A percentile compares a stretch with the other conserved stretches of the same genome.
These are phyloP conservation scores for Rubia occidens DNA, from an alignment of 305 asterid genomes.

Conservation along the genomic window DNA sequence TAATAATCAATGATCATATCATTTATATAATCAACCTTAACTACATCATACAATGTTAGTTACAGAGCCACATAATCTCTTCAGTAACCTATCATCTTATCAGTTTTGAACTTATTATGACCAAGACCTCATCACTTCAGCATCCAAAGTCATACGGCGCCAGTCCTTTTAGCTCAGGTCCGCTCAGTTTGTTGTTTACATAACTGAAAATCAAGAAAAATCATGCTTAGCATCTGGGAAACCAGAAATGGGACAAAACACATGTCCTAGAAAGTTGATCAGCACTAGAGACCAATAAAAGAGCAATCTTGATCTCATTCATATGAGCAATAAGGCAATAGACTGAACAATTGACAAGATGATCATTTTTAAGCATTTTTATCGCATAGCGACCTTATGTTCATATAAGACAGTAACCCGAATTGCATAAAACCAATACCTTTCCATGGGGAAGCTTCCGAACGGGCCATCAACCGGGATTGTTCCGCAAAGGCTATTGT, in stretches of 20 bases:
- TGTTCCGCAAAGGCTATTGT: conserved; percentile 78
- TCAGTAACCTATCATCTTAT: not conserved
- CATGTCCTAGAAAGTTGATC: no score
- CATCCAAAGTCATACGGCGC: conserved; percentile 83
- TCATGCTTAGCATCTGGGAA: no score
- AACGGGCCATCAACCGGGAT: conserved; percentile 86
- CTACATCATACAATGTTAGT: not conserved
- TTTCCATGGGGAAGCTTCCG: conserved; percentile 52
- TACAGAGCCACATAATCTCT: not conserved
- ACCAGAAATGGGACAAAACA: no score
- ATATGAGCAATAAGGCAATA: no score
- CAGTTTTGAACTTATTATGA: not conserved
- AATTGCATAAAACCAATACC: conserved; percentile 29
- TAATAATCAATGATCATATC: not conserved
- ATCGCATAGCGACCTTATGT: no score
- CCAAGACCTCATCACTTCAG: conserved; percentile 22
- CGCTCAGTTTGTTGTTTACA: conserved; percentile 63
- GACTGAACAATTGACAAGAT: no score
- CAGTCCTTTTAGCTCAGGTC: conserved; percentile 83
- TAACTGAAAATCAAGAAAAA: conserved; percentile 28
- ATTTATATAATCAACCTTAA: not conserved
- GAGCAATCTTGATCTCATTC: no score
- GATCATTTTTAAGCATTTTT: no score
- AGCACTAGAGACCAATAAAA: no score
- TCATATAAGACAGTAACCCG: no score